Percentiles rank a stretch among this genome's conserved stretches.
Conservation (phyloP, 1,284 basidiomycete genomes). For the Cerioporus squamosus region DNA sequence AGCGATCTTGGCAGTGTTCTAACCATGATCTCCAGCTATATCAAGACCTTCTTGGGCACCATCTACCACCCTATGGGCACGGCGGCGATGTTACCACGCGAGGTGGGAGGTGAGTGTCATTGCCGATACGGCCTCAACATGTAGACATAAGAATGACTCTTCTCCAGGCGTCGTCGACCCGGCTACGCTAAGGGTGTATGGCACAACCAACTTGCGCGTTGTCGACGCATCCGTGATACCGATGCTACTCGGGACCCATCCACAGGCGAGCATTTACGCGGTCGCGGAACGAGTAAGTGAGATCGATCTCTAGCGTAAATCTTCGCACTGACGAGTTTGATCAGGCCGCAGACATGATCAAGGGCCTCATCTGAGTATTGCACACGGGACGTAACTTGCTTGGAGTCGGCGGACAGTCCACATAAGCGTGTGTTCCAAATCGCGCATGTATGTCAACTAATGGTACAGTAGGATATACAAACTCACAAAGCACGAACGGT, state of each 20-base stretch:
- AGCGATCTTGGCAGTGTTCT: not conserved
- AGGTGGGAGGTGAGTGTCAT: conserved; percentile 3
- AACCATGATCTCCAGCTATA: not conserved
- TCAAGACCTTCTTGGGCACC: not conserved
- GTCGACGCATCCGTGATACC: conserved; percentile 58
- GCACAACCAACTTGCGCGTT: conserved; percentile 56
- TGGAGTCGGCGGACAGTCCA: too few relatives aligned
- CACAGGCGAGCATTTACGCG: conserved; percentile 19
- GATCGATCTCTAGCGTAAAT: not conserved
- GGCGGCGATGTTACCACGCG: conserved; percentile 9
- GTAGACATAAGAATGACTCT: not conserved
- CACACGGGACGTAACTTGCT: too few relatives aligned
- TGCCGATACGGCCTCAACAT: too few relatives aligned
- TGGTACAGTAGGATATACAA: conserved; percentile 4
- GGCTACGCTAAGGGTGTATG: conserved; percentile 59
- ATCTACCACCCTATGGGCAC: conserved; percentile 12
- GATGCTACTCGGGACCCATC: conserved; percentile 48
- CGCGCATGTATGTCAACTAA: not conserved
- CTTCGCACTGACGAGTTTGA: not conserved
- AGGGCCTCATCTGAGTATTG: not conserved
- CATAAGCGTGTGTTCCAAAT: not conserved
- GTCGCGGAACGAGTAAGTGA: conserved; percentile 22
- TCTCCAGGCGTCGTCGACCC: conserved; percentile 57
- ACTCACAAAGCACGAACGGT: conserved; percentile 1
- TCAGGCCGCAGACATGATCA: conserved; percentile 5